phyloP scores from a whole-genome alignment of 441 rosid species.

The Manihot esculenta region DNA sequence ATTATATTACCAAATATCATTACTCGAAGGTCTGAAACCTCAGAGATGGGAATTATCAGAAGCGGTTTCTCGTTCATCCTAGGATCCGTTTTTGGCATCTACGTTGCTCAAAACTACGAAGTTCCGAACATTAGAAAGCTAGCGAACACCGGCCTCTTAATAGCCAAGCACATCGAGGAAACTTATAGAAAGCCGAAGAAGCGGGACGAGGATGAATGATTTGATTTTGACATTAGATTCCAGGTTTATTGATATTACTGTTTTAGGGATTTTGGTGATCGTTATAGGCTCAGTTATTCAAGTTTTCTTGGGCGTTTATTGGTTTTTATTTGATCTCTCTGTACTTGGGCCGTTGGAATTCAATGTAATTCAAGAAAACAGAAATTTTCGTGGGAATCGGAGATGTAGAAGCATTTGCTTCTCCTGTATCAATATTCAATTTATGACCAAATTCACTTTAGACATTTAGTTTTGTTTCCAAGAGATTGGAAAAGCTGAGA shows the following conservation, averaged over 20 bases:
- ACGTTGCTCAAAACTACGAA: slow-evolving; percentile 68
- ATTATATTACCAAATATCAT: background rate
- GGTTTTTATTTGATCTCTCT: background rate
- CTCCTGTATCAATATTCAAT: slow-evolving; percentile 1
- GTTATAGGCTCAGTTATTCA: background rate
- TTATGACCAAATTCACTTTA: background rate
- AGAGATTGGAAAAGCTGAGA: background rate
- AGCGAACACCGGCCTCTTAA: slow-evolving; percentile 40
- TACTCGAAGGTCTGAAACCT: background rate
- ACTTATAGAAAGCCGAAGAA: slow-evolving; percentile 59
- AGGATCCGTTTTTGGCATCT: slow-evolving; percentile 57
- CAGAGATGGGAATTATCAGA: slow-evolving; percentile 52
- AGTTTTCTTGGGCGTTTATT: background rate
- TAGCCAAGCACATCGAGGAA: slow-evolving; percentile 62
- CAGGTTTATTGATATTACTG: slow-evolving; percentile 2
- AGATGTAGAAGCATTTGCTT: background rate
- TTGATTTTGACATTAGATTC: slow-evolving; percentile 1
- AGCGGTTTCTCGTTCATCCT: slow-evolving; percentile 45
- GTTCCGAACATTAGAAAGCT: slow-evolving; percentile 61
- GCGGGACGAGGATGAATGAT: slow-evolving; percentile 38
- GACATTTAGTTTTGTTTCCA: background rate
- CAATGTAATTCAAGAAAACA: background rate
- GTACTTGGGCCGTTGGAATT: background rate
- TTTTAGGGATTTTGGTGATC: background rate
- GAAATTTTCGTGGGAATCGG: background rate